These are phyloP conservation scores for Syzygium oleosum DNA, from an alignment of 345 rosid species.

Conservation along the genomic window DNA sequence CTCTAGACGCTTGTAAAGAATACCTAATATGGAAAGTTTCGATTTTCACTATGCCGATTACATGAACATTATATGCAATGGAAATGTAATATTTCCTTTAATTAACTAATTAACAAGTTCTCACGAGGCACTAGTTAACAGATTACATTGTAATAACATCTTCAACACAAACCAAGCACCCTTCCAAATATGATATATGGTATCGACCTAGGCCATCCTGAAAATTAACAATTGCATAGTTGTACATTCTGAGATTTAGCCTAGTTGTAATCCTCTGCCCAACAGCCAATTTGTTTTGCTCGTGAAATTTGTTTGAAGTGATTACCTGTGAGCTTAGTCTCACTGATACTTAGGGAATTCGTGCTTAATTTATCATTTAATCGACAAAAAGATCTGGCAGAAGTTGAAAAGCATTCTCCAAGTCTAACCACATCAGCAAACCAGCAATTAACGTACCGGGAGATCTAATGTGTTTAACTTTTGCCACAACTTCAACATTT, in stretches of 20 bases:
- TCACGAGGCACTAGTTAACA: background rate
- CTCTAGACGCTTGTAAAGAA: background rate
- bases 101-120: background rate
- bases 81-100: background rate
- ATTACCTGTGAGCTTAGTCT: background rate
- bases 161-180: background rate
- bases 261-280: background rate
- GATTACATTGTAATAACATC: background rate
- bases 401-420: background rate
- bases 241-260: background rate
- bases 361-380: background rate
- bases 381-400: background rate
- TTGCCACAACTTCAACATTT: background rate
- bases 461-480: background rate
- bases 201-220: background rate
- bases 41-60: background rate
- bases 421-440: background rate
- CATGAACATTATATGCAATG: background rate
- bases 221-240: background rate
- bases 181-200: background rate
- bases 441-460: background rate
- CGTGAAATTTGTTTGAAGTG: background rate
- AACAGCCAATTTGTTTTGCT: background rate
- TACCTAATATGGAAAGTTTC: background rate
- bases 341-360: background rate